A percentile compares a stretch with the other conserved stretches of the same genome.
Conservation (phyloP, 2,329 filamentous ascomycete species). For the Helotiales sp. region DNA sequence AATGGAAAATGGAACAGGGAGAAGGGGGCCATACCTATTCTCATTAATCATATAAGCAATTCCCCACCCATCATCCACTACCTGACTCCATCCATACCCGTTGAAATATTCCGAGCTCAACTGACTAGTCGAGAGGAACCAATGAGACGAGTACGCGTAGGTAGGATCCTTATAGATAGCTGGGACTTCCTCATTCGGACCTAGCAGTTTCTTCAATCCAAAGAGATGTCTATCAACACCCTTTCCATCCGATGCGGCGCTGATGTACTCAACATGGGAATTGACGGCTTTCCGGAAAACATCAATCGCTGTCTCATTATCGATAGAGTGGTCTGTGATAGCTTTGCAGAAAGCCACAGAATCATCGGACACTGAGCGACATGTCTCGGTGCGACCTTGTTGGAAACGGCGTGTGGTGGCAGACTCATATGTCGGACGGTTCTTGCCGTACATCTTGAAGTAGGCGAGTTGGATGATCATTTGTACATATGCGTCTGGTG, state of each 20-base stretch:
- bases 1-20: slow-evolving; percentile 2
- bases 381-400: slow-evolving; percentile 94
- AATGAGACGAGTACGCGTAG: slow-evolving; percentile 78
- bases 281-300: slow-evolving; percentile 81
- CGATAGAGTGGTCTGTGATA: slow-evolving; percentile 69
- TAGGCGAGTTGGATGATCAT: slow-evolving; percentile 99
- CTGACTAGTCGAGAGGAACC: slow-evolving; percentile 88
- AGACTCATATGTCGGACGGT: slow-evolving; percentile 95
- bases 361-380: slow-evolving; percentile 87
- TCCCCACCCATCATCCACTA: slow-evolving; percentile 92
- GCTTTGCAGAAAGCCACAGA: slow-evolving; percentile 86
- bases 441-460: slow-evolving; percentile 98
- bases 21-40: slow-evolving; percentile 64
- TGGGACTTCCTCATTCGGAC: slow-evolving; percentile 77
- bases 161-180: slow-evolving; percentile 85
- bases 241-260: slow-evolving; percentile 84
- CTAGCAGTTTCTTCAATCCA: slow-evolving; percentile 87
- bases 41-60: slow-evolving; percentile 99
- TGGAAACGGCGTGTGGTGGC: slow-evolving; percentile 95
- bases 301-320: slow-evolving; percentile 65
- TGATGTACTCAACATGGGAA: slow-evolving; percentile 87
- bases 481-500: slow-evolving; percentile 95
- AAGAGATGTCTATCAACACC: slow-evolving; percentile 97
- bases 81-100: slow-evolving; percentile 98
- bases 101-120: slow-evolving; percentile 97